Base-by-base conservation (phyloP, 1,139 yeast genomes). In the Wickerhamomyces sp. region DNA sequence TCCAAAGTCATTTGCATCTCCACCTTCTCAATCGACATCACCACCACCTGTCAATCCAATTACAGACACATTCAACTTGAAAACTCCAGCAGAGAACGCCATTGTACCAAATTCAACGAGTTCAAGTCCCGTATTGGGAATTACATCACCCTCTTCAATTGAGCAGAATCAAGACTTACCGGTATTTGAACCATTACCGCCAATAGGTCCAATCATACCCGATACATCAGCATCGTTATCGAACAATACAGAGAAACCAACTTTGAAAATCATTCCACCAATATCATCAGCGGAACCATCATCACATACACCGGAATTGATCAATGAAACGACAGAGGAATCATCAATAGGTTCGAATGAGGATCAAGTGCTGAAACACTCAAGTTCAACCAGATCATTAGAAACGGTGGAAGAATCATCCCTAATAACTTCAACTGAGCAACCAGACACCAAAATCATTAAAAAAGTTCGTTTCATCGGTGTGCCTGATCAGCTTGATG, bases 401-500 rank as follows among this genome's bases (percentile, higher is more conserved):
- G 29, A 23, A 4, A 27, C 33, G 14, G 18, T 33, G 6, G 18
- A 22, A 21, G n/a, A n/a, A n/a, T n/a, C n/a, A n/a, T n/a, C n/a
- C n/a, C n/a, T n/a, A n/a, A n/a, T n/a, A n/a, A n/a, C n/a, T n/a
- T n/a, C n/a, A n/a, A 24, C 36, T 13, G 17, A 27, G 11, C 25
- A 31, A 11, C 28, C 36, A 1, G 31, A 33, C 4, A 14, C 27
- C 31, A 29, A 28, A 14, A 40, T 36, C 2, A 25, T 46, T 6
- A 46, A 46, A 27, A 51, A 48, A 30, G 52, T 47, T 11, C 30
- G 55, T 5, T 51, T 51, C 32, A 49, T 38, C 12, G 54, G 55
- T 15, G 50, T 51, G 3, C 54, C 54, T 4, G 48, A 38, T 10
- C 28, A 38, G 18, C 25, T 43, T 20, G 48, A 45, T 23, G 45